phyloP scores from a whole-genome alignment of 2,329 filamentous ascomycete genomes.

The Scorias spongiosa region DNA sequence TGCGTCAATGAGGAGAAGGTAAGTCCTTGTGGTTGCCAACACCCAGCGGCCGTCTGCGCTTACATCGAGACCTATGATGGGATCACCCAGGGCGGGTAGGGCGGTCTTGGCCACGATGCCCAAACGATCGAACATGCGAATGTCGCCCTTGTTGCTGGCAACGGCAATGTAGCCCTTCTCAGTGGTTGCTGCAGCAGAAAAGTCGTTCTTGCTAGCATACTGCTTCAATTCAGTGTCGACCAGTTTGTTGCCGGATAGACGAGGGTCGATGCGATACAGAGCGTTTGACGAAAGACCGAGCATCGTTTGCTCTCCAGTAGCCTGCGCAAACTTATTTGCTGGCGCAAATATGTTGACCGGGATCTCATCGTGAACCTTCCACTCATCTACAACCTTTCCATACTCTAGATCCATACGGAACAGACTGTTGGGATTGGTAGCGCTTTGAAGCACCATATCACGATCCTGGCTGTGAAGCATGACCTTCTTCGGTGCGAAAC shows the following conservation, averaged over 20 bases:
- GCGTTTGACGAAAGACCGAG: constrained; percentile 85
- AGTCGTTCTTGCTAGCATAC: constrained; percentile 93
- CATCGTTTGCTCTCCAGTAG: constrained; percentile 91
- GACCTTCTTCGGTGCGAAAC: constrained; percentile 90
- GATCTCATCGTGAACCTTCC: constrained; percentile 96
- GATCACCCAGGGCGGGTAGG: constrained; percentile 85
- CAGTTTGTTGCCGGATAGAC: constrained; percentile 76
- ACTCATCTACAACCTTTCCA: constrained; percentile 95
- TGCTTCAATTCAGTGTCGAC: constrained; percentile 90
- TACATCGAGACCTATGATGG: constrained; percentile 87
- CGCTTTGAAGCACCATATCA: constrained; percentile 79
- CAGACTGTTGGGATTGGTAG: constrained; percentile 68
- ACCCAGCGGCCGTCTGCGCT: constrained; percentile 94
- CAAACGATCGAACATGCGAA: constrained; percentile 87
- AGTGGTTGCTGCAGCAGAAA: constrained; percentile 84
- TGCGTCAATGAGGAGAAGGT: constrained; percentile 83
- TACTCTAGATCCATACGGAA: constrained; percentile 98
- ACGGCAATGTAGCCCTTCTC: constrained; percentile 95
- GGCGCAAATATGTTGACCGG: constrained; percentile 82
- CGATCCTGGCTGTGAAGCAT: constrained; percentile 88
- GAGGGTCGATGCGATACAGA: constrained; percentile 84
- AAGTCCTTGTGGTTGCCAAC: constrained; percentile 83
- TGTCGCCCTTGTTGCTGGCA: constrained; percentile 93
- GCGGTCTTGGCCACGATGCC: constrained; percentile 97
- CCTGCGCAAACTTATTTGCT: constrained; percentile 94